Base-by-base conservation (phyloP, 2,329 filamentous ascomycete species). In the Scolecobasidium constrictum region DNA sequence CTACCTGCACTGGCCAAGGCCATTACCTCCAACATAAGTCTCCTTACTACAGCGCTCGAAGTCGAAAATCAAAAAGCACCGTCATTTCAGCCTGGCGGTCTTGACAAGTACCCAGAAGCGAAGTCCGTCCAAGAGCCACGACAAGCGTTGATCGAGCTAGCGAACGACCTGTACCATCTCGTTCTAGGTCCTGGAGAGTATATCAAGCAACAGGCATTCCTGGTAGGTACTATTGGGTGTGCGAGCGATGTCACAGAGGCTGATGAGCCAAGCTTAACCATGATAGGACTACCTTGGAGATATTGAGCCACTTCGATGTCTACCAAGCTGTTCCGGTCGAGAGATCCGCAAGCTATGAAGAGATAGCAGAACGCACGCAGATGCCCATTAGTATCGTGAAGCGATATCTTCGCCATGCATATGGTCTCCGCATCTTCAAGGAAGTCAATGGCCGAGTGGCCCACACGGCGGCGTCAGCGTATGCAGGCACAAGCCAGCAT, bases 221-320 rank as follows among this genome's bases (percentile, higher is more conserved):
- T n/a, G n/a, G n/a, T n/a, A n/a, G n/a, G n/a, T n/a, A n/a, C n/a
- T n/a, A n/a, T n/a, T n/a, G n/a, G n/a, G n/a, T n/a, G n/a, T n/a
- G n/a, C n/a, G n/a, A n/a, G n/a, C n/a, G n/a, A n/a, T n/a, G n/a
- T n/a, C n/a, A n/a, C n/a, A n/a, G n/a, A n/a, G n/a, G n/a, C n/a
- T n/a, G n/a, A n/a, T n/a, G n/a, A n/a, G n/a, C n/a, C n/a, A n/a
- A n/a, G n/a, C n/a, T n/a, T n/a, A 18, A 13, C 9, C 37, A 44
- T 20, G 40, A 43, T 21, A 23, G 12, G 7, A 43, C 22, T 38
- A 50, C 49, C 22, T 58, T 73, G 26, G 69, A 71, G 48, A 55
- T 71, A 12, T 56, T 73, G 12, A 73, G 73, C 51, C 58, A 68
- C 48, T 73, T 73, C 51, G 56, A 73, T 50, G 72, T 73, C 50